Evolutionary conservation across 2,329 filamentous ascomycete genomes (phyloP).

Genomic region (Aquanectria penicillioides): DNA sequence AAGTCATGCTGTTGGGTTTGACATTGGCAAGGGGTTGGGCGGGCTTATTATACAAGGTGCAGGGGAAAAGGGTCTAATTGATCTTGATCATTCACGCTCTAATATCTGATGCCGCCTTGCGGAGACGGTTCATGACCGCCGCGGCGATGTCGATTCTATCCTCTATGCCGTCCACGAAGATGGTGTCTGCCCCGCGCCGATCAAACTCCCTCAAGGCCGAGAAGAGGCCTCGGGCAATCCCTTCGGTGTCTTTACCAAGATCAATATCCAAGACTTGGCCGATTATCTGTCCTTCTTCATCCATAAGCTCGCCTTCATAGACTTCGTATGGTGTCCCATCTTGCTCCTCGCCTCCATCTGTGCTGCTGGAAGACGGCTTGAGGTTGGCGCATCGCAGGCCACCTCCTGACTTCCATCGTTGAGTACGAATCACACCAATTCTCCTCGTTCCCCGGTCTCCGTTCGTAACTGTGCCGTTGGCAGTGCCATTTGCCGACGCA

Average conservation of each 20-base stretch:
- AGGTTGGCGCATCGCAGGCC: slow-evolving; percentile 50
- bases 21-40: slow-evolving; percentile 31
- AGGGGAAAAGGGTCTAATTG: slow-evolving; percentile 42
- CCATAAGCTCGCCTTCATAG: slow-evolving; percentile 51
- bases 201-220: slow-evolving; percentile 88
- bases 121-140: slow-evolving; percentile 84
- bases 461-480: slow-evolving; percentile 37
- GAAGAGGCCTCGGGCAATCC: slow-evolving; percentile 88
- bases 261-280: slow-evolving; percentile 73
- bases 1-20: slow-evolving; percentile 35
- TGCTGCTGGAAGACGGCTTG: slow-evolving; percentile 19
- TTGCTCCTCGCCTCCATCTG: slow-evolving; percentile 37
- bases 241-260: slow-evolving; percentile 75
- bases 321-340: slow-evolving; percentile 52
- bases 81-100: slow-evolving; percentile 55
- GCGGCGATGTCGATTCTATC: slow-evolving; percentile 85
- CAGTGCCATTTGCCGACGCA: slow-evolving; percentile 32
- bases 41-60: slow-evolving; percentile 37
- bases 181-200: slow-evolving; percentile 78
- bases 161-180: slow-evolving; percentile 89
- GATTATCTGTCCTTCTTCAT: slow-evolving; percentile 43
- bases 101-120: slow-evolving; percentile 77
- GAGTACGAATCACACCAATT: slow-evolving; percentile 67
- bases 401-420: slow-evolving; percentile 59
- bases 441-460: slow-evolving; percentile 34